Conservation (phyloP, 768 basidiomycete species). For the Amanita inopinata region DNA sequence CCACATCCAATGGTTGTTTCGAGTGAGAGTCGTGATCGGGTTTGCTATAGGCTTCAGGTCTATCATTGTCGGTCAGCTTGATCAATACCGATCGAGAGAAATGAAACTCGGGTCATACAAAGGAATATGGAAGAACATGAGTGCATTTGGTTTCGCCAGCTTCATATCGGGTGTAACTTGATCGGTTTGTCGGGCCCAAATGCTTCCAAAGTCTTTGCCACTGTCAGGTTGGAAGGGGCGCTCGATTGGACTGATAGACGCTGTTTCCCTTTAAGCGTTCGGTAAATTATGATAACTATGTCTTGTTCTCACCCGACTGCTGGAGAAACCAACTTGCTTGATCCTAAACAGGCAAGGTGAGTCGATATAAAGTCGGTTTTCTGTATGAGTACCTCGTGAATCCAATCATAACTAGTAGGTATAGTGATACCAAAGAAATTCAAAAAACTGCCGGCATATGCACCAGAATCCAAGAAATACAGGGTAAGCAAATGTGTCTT, state of each 20-base stretch:
- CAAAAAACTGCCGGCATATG: constrained; percentile 52
- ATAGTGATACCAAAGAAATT: constrained; percentile 56
- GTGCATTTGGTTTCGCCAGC: constrained; percentile 87
- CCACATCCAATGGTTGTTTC: constrained; percentile 59
- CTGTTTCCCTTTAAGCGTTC: constrained; percentile 18
- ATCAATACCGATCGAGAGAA: neutral
- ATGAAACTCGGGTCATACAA: constrained; percentile 37
- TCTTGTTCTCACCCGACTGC: constrained; percentile 43
- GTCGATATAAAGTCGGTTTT: neutral
- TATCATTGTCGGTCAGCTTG: constrained; percentile 18
- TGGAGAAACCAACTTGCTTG: constrained; percentile 91
- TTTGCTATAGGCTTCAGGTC: constrained; percentile 65
- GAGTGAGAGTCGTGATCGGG: constrained; percentile 57
- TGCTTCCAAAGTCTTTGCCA: constrained; percentile 52
- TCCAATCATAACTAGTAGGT: constrained; percentile 80
- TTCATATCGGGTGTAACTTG: constrained; percentile 48
- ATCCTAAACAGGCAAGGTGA: constrained; percentile 25
- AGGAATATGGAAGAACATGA: constrained; percentile 99
- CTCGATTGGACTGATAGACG: constrained; percentile 60
- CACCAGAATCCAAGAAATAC: constrained; percentile 86
- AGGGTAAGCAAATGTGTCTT: constrained; percentile 83
- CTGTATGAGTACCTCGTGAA: constrained; percentile 44
- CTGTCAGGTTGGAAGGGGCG: constrained; percentile 80
- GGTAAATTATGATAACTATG: neutral
- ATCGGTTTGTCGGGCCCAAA: constrained; percentile 54